Evolutionary conservation across 1,284 basidiomycete species (phyloP).

Genomic region (Apiotrichum laibachii): DNA sequence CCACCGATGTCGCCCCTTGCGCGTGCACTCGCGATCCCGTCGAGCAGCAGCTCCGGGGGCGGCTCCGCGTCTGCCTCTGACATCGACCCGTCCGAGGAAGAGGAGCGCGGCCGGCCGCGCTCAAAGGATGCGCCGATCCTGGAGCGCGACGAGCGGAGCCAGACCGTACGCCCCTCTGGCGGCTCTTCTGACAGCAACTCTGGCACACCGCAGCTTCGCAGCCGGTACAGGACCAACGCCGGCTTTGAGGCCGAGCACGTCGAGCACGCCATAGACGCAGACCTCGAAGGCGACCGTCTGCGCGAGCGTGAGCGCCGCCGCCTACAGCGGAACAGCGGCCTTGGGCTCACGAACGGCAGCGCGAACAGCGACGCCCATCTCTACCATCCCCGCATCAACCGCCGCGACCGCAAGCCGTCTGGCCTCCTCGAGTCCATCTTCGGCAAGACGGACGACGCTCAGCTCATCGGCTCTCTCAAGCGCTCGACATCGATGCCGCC

Average conservation of each 20-base stretch:
- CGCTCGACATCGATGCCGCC: neutral
- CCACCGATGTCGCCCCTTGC: constrained; percentile 7
- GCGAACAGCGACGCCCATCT: neutral
- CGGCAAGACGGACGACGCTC: constrained; percentile 2
- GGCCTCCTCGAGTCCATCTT: constrained; percentile 14
- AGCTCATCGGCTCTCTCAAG: neutral
- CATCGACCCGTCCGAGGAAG: constrained; percentile 19
- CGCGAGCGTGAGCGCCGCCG: neutral
- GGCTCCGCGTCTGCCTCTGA: constrained; percentile 9
- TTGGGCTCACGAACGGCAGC: neutral
- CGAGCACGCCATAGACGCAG: neutral
- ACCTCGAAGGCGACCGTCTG: no score
- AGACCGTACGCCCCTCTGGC: constrained; percentile 2
- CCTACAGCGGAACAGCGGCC: neutral
- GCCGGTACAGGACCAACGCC: neutral
- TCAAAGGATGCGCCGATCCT: constrained; percentile 23
- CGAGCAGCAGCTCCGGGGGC: constrained; percentile 1
- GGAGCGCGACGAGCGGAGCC: neutral
- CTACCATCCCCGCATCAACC: neutral
- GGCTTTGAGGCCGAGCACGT: neutral
- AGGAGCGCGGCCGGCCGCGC: constrained; percentile 35
- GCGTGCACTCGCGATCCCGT: constrained; percentile 15
- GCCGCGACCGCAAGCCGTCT: neutral
- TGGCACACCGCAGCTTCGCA: neutral
- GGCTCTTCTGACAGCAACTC: neutral